Evolutionary conservation across 2,329 filamentous ascomycete genomes (phyloP), one percentile per base, ranked within the genome.

Genomic region (Basipetospora chlamydospora): DNA sequence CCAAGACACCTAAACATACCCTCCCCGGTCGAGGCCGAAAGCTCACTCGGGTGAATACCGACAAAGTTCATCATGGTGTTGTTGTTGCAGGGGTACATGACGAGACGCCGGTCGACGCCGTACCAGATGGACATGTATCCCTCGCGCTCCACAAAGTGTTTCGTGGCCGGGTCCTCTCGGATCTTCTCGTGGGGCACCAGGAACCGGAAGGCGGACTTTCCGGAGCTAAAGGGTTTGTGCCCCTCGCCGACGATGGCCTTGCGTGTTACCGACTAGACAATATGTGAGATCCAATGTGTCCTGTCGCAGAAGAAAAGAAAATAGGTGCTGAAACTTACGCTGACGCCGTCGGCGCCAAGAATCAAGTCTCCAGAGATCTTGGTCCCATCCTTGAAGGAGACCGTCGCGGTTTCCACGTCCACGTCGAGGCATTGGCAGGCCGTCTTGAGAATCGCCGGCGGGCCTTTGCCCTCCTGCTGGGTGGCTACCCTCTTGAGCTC

Each of bases 191-290:
- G 40, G 0, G 63, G 56, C 0, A 74, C 57, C 22, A 72, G 44
- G 47, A 73, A 74, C 6, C 70, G 54, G 44, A 71, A 75, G 1
- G 69, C 67, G 34, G 63, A 69, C 45, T 70, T 70, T 8, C 69
- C 70, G 1, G 59, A 63, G 2, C 58, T 54, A 28, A 59, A 61
- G 0, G 61, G 53, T 6, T 51, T 52, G 21, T 46, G 33, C 0
- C 38, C 35, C 3, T 45, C 36, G 6, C 44, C 49, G 2, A 38
- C 44, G 0, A 54, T 40, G 1, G 41, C 42, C 41, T 44, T 28
- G 43, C 57, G 9, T 32, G 47, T 39, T 38, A 42, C 47, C 39
- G 36, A 50, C 45, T 46, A 46, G 17, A 26, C 4, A 16, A 6
- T 9, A 8, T 2, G 6, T 6, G 8, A 34, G n/a, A 41, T 28